These are phyloP conservation scores for Xerocomus brunneocitrinus DNA, from an alignment of 768 basidiomycete species.

Conservation along the genomic window DNA sequence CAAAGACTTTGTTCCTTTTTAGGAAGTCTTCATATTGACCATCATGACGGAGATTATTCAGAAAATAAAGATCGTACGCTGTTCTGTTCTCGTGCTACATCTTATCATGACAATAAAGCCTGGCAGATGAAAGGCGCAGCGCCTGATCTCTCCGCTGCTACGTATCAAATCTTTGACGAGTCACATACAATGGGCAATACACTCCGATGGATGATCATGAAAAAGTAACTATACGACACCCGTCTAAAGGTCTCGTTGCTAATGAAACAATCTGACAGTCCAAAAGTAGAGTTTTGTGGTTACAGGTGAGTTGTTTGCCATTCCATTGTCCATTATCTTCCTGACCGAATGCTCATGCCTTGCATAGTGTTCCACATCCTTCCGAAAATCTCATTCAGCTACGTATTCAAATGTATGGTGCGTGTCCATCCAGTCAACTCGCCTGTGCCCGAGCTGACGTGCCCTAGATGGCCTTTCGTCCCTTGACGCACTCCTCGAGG, in stretches of 20 bases:
- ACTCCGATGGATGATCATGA: conserved; percentile 98
- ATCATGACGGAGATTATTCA: conserved; percentile 27
- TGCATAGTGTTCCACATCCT: conserved; percentile 69
- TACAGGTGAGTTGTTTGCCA: conserved; percentile 62
- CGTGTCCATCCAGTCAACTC: conserved; percentile 29
- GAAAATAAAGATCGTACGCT: conserved; percentile 32
- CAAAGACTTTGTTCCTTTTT: conserved; percentile 6
- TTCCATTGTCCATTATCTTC: conserved; percentile 14
- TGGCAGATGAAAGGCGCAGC: conserved; percentile 80
- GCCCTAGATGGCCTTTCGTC: conserved; percentile 82
- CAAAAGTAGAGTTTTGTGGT: conserved; percentile 97
- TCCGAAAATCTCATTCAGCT: conserved; percentile 95
- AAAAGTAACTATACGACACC: conserved; percentile 63
- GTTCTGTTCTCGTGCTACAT: neutral
- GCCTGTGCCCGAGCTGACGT: neutral
- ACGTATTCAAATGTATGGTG: conserved; percentile 99
- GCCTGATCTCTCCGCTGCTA: conserved; percentile 80
- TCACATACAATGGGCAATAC: conserved; percentile 95
- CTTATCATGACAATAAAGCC: conserved; percentile 7
- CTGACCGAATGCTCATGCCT: neutral
- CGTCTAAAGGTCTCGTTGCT: neutral
- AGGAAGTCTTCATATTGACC: neutral
- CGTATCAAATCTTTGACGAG: conserved; percentile 90
- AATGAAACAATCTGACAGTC: conserved; percentile 50
- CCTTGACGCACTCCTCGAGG: conserved; percentile 69